Base-by-base conservation (phyloP, 257 asterid genomes). In the Penstemon barbatus region DNA sequence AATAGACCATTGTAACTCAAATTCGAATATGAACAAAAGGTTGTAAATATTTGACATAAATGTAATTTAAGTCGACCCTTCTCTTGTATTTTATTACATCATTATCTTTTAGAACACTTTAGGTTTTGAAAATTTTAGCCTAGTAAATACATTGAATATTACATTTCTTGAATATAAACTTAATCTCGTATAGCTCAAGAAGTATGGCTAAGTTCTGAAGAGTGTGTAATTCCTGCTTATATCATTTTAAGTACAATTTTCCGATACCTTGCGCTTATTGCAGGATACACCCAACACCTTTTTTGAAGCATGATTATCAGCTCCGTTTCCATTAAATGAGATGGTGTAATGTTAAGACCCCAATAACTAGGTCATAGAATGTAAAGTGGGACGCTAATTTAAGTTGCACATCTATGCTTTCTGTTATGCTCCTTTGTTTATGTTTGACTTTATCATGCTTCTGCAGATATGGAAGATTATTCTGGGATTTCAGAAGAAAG, bases 401-500 rank as follows among this genome's bases (percentile, higher is more conserved):
- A 42, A 65, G 50, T 54, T n/a, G 67, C 9, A 42, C 25, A 52
- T 59, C 59, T 11, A 33, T 51, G 48, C 58, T 63, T 45, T 57
- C 60, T 54, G 40, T 51, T 50, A 25, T 25, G 33, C 33, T 39
- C 4, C 64, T 1, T n/a, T 10, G 7, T 56, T 63, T 55, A 13
- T 61, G 38, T 55, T 48, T 19, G 57, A 54, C 64, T 72, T 63
- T 52, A 63, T 72, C 65, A 69, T 65, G 75, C 58, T 67, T 75
- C 12, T 73, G 75, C 81, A 75, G 86, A 75, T 46, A 71, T 54
- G 66, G 71, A 59, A 64, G 77, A 61, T 48, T 50, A 56, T 67
- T 43, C 63, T 61, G 70, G 74, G 68, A 53, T 75, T 33, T 63
- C 66, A 45, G 71, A 65, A 33, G 77, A 75, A 62, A 77, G 73